phyloP scores from a whole-genome alignment of 345 rosid genomes.

The Laguncularia racemosa region DNA sequence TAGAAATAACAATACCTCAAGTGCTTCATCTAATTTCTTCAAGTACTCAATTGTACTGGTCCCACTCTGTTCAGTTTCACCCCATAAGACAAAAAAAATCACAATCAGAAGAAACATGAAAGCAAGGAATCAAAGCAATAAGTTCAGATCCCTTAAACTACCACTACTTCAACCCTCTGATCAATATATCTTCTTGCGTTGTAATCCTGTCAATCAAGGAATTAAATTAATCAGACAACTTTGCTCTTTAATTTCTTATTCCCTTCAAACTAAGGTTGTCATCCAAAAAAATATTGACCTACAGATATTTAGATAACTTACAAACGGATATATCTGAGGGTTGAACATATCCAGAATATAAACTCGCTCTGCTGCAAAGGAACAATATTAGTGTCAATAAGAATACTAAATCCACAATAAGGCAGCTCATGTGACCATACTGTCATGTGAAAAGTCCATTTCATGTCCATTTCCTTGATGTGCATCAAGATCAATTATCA shows the following conservation, averaged over 20 bases:
- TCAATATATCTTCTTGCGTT: constrained; percentile 63
- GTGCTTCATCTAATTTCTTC: constrained; percentile 73
- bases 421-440: constrained; percentile 34
- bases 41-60: constrained; percentile 67
- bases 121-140: constrained; percentile 9
- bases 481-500: constrained; percentile 97
- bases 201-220: constrained; percentile 41
- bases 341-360: constrained; percentile 88
- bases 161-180: constrained; percentile 79
- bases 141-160: constrained; percentile 13
- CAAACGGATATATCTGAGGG: constrained; percentile 79
- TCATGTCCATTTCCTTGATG: constrained; percentile 99
- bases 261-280: not conserved
- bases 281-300: no score
- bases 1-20: constrained; percentile 42
- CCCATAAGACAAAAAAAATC: not conserved
- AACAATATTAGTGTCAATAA: constrained; percentile 4
- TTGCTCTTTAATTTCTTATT: constrained; percentile 1
- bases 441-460: constrained; percentile 67
- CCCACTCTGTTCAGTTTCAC: constrained; percentile 46
- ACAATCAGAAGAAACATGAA: not conserved
- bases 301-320: constrained; percentile 26
- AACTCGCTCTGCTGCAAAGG: constrained; percentile 54
- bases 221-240: not conserved
- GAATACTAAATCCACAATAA: constrained; percentile 5